Base-by-base conservation (phyloP, 352 stramenopile species). In the Globisporangium solare region DNA sequence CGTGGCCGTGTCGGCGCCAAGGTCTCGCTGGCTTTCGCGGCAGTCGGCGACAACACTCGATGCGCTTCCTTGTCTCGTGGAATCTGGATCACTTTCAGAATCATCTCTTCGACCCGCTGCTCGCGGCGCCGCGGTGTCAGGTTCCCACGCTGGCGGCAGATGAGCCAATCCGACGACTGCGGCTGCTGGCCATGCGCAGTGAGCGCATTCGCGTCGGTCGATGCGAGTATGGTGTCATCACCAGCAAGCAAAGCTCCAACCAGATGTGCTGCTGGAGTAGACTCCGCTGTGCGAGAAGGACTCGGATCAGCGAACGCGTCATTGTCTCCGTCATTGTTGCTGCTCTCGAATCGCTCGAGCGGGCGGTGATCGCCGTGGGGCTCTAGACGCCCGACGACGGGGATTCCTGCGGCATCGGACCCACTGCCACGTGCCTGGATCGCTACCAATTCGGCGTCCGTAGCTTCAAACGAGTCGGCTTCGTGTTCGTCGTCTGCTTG, bases 91-190 rank as follows among this genome's bases (percentile, higher is more conserved):
- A 70, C 62, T 12, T 66, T 59, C 12, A 68, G 31, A 10, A 88
- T 58, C 54, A 83, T 62, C 35, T 78, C 68, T n/a, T 86, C 67
- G 14, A 77, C 60, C 22, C 79, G 69, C 7, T 67, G 46, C 40
- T 80, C 64, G 37, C 73, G 69, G n/a, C 79, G 66, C 27, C 69
- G 65, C 13, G 68, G 63, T 8, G 63, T 78, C 40, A 61, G 58
- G 24, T 80, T 81, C 12, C 56, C 27, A 14, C 72, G 79, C 47
- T 76, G 65, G 17, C 76, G 74, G 48, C 86, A 75, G 51, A 89
- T 78, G 21, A 89, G 60, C 79, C 79, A 89, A 39, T 89, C 72
- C 14, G 68, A 68, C 13, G 78, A 78, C 1, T 18, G 41, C 17
- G 18, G 41, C 14, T 18, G 20, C 11, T 15, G 6, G 3, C 17